Conservation (phyloP, 129 eudicot species). For the Chrysanthemum lavandulifolium region DNA sequence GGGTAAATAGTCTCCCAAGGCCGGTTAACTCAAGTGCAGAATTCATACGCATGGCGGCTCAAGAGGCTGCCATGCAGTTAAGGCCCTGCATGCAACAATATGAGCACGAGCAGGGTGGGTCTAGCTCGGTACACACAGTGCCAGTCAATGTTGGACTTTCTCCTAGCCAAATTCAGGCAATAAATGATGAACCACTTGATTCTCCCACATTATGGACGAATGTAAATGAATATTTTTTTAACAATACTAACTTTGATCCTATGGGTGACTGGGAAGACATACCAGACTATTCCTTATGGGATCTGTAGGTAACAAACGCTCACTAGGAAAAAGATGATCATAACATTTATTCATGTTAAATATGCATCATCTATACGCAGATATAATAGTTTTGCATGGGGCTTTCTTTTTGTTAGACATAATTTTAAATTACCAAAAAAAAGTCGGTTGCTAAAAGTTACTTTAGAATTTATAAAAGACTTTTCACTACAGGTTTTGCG, state of each 20-base stretch:
- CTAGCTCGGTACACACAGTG: slow-evolving; percentile 34
- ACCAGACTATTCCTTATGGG: slow-evolving; percentile 61
- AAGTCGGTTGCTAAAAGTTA: slow-evolving; percentile 12
- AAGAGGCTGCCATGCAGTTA: slow-evolving; percentile 42
- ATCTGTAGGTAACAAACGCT: slow-evolving; percentile 25
- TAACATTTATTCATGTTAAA: no score
- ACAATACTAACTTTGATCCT: slow-evolving; percentile 24
- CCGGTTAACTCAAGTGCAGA: slow-evolving; percentile 49
- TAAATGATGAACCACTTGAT: slow-evolving; percentile 53
- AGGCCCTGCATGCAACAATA: slow-evolving; percentile 16
- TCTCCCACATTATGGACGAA: slow-evolving; percentile 47
- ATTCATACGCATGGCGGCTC: slow-evolving; percentile 59
- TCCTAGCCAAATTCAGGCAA: slow-evolving; percentile 60
- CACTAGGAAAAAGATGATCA: no score
- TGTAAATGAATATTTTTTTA: slow-evolving; percentile 35
- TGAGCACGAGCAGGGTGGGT: slow-evolving; percentile 33
- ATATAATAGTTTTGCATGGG: slow-evolving; percentile 10
- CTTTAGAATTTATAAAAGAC: slow-evolving; percentile 1
- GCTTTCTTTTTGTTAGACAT: background rate
- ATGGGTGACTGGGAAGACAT: slow-evolving; percentile 48
- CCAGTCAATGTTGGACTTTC: slow-evolving; percentile 48
- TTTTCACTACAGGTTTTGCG: slow-evolving; percentile 16
- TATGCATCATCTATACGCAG: background rate
- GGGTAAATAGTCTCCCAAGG: slow-evolving; percentile 32
- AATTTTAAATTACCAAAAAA: slow-evolving; percentile 10